These are phyloP conservation scores for Magnusiomyces suaveolens DNA, from an alignment of 1,139 yeast genomes.

Conservation along the genomic window DNA sequence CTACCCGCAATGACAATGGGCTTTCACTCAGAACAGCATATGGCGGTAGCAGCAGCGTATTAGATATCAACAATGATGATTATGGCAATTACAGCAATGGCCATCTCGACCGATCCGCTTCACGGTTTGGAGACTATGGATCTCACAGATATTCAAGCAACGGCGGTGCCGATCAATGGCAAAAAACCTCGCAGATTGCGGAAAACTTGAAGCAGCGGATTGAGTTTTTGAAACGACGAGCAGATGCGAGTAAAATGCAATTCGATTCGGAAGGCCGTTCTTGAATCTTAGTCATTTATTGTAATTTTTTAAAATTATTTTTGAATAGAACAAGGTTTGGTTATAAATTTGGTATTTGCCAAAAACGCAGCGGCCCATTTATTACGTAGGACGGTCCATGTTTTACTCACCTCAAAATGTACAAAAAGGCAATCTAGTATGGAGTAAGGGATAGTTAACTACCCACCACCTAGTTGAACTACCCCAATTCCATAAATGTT, in stretches of 20 bases:
- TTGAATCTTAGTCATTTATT: no score
- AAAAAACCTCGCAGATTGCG: neutral
- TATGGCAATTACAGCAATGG: neutral
- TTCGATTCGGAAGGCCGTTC: neutral
- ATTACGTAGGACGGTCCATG: no score
- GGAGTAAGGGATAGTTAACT: no score
- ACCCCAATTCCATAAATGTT: neutral
- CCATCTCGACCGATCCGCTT: neutral
- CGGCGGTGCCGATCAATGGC: neutral
- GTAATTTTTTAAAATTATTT: no score
- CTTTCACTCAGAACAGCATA: neutral
- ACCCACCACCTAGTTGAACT: no score
- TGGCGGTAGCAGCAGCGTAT: neutral
- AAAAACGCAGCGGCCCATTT: neutral
- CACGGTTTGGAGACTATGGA: neutral
- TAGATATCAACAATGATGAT: neutral
- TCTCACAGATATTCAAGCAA: neutral
- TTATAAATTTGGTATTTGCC: no score
- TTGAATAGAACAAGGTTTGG: no score
- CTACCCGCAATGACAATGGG: neutral
- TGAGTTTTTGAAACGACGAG: neutral
- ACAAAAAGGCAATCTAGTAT: no score
- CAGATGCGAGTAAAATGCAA: neutral
- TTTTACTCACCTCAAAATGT: no score
- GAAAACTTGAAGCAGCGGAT: neutral